Evolutionary conservation across 441 rosid species (phyloP).

Genomic region (Adansonia gregorii): DNA sequence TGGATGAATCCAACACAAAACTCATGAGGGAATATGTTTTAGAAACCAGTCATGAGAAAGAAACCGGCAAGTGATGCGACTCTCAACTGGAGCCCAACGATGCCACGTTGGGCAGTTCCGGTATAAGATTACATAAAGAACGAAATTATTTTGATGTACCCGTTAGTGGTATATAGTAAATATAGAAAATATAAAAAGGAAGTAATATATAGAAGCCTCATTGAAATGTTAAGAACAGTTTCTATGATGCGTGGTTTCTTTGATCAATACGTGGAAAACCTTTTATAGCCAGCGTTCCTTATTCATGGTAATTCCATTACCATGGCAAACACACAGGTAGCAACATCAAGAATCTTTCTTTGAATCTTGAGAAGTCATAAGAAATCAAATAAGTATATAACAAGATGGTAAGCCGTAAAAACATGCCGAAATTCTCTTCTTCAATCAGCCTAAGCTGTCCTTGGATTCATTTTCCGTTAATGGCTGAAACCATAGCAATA

Average conservation of each 20-base stretch:
- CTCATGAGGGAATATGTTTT: constrained; percentile 77
- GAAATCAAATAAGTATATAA: background rate
- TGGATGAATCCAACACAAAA: constrained; percentile 60
- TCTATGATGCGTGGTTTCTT: background rate
- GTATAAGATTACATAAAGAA: background rate
- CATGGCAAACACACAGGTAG: background rate
- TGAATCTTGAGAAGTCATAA: background rate
- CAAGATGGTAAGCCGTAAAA: background rate
- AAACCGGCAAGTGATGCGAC: constrained; percentile 36
- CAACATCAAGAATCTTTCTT: constrained; percentile 7
- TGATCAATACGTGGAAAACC: background rate
- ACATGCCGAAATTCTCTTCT: background rate
- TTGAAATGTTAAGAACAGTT: background rate
- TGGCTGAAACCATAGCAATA: constrained; percentile 30
- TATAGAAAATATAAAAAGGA: background rate
- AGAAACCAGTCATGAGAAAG: constrained; percentile 61
- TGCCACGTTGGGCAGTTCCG: background rate
- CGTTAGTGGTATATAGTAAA: background rate
- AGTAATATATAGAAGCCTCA: background rate
- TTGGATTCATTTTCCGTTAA: constrained; percentile 30
- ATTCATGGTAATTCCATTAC: background rate
- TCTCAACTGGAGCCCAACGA: background rate
- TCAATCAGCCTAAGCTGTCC: constrained; percentile 12
- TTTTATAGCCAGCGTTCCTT: background rate
- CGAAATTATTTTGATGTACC: background rate